These are phyloP conservation scores for Bonnemaisonia californica DNA, from an alignment of 31 red algal species.

Conservation along the genomic window DNA sequence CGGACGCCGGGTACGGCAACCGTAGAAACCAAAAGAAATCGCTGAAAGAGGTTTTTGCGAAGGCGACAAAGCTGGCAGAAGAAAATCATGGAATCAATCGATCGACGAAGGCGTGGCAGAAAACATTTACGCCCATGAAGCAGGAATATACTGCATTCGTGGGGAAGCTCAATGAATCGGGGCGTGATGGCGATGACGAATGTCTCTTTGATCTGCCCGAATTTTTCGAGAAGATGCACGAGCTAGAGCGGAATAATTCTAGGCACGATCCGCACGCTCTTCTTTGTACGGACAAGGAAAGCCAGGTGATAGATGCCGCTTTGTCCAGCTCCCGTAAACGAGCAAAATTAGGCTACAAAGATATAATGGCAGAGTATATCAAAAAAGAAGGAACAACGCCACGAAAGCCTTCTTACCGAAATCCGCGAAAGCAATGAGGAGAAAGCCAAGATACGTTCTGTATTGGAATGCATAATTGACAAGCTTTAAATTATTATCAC, in stretches of 20 bases:
- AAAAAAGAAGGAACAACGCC: neutral
- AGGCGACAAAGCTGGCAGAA: slow-evolving; percentile 13
- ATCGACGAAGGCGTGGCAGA: slow-evolving; percentile 23
- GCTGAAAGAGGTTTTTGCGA: slow-evolving; percentile 25
- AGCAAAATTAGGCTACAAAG: no score
- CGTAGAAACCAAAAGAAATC: slow-evolving; percentile 2
- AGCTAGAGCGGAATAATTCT: no score
- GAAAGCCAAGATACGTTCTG: neutral
- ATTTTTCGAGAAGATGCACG: neutral
- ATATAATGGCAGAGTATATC: no score
- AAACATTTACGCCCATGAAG: slow-evolving; percentile 12
- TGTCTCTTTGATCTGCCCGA: slow-evolving; percentile 2
- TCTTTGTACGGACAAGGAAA: no score
- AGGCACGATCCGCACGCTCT: no score
- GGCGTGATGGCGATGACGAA: slow-evolving; percentile 23
- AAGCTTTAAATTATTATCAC: slow-evolving; percentile 19
- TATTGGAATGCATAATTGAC: neutral
- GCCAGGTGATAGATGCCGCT: no score
- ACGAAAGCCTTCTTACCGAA: neutral
- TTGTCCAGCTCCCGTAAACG: no score
- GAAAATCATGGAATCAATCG: neutral
- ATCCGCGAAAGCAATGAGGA: neutral
- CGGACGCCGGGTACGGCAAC: slow-evolving; percentile 16
- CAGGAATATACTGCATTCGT: slow-evolving; percentile 4
- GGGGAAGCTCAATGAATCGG: neutral